Percentiles rank a stretch among this genome's conserved stretches.
These are phyloP conservation scores for Cyathus striatus DNA, from an alignment of 768 basidiomycete genomes.

Conservation along the genomic window DNA sequence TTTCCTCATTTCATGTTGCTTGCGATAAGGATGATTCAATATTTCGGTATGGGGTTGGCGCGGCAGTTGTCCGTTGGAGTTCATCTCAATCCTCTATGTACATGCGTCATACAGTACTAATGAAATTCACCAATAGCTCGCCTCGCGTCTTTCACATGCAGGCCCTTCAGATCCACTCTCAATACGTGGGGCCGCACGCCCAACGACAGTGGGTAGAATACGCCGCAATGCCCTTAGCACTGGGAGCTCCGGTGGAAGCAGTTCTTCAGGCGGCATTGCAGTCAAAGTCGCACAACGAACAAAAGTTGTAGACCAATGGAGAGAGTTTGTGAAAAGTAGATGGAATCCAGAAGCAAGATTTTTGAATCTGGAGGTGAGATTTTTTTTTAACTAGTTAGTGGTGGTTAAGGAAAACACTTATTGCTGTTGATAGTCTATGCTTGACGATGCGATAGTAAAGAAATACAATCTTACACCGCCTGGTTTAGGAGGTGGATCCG, in stretches of 20 bases:
- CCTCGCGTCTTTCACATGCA: conserved; percentile 25
- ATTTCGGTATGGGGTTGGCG: no score
- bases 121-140: conserved; percentile 30
- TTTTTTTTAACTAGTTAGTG: conserved; percentile 9
- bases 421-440: conserved; percentile 53
- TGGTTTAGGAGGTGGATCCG: conserved; percentile 59
- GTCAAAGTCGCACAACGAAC: conserved; percentile 15
- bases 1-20: no score
- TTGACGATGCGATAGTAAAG: conserved; percentile 71
- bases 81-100: no score
- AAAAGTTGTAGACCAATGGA: conserved; percentile 64
- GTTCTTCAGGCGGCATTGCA: conserved; percentile 11
- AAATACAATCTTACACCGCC: conserved; percentile 69
- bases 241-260: conserved; percentile 19
- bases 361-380: conserved; percentile 78
- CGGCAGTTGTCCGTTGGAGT: no score
- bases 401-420: conserved; percentile 8
- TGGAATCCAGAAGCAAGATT: conserved; percentile 68
- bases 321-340: conserved; percentile 65
- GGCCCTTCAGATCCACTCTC: conserved; percentile 50
- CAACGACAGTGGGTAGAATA: conserved; percentile 43
- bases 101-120: no score
- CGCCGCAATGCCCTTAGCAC: no score
- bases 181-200: conserved; percentile 61
- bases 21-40: no score